These are phyloP conservation scores for Colletotrichum eremochloae DNA, from an alignment of 2,329 filamentous ascomycete genomes.

Conservation along the genomic window DNA sequence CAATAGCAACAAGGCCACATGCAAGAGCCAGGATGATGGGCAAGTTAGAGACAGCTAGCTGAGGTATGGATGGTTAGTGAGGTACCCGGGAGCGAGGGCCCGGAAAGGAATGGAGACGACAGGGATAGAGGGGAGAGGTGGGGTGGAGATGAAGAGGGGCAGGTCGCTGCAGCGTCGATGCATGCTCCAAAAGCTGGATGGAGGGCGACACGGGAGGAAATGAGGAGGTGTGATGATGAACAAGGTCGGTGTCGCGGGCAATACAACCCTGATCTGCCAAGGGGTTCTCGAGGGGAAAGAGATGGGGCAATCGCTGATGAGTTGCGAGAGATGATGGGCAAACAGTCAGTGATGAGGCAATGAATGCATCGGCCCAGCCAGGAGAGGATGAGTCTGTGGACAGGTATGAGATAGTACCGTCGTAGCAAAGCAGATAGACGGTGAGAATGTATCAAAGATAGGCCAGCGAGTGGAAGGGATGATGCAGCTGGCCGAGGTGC, in stretches of 20 bases:
- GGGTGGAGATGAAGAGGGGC: conserved; percentile 6
- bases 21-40: conserved; percentile 21
- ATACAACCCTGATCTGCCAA: conserved; percentile 20
- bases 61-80: conserved; percentile 24
- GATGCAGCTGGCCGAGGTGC: not conserved
- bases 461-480: not conserved
- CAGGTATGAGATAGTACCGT: not conserved
- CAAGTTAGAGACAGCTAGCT: conserved; percentile 26
- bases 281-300: conserved; percentile 20
- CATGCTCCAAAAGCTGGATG: conserved; percentile 21
- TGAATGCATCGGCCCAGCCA: not conserved
- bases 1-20: conserved; percentile 25
- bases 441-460: conserved; percentile 2
- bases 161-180: conserved; percentile 27
- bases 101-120: conserved; percentile 30
- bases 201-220: conserved; percentile 18
- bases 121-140: conserved; percentile 5
- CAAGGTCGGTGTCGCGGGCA: conserved; percentile 21
- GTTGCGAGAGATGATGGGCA: conserved; percentile 37
- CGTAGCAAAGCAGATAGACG: conserved; percentile 8
- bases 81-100: conserved; percentile 34
- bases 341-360: conserved; percentile 12
- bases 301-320: conserved; percentile 33
- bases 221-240: conserved; percentile 31
- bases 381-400: not conserved